Percentiles rank a stretch among this genome's conserved stretches.
Conservation (phyloP, 2,329 filamentous ascomycete genomes). For the Dactylellina sp. region DNA sequence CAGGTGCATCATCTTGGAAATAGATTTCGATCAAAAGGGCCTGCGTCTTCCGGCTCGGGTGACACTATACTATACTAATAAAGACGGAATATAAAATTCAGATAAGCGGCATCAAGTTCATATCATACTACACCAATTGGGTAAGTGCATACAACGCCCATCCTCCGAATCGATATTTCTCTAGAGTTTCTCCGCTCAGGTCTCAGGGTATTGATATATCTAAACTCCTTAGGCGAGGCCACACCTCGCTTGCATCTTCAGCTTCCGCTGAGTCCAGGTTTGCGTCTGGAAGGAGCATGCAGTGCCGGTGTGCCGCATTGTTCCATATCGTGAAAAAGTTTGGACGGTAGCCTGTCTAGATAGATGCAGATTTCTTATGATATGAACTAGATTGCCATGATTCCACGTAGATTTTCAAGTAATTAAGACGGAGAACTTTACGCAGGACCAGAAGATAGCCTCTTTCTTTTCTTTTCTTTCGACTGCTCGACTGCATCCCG, state of each 20-base stretch:
- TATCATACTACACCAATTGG: conserved; percentile 45
- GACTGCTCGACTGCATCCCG: too few species aligned
- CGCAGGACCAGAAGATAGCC: too few species aligned
- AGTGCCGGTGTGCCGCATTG: conserved; percentile 54
- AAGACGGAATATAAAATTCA: conserved; percentile 36
- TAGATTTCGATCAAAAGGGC: too few species aligned
- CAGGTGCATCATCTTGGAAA: conserved; percentile 7
- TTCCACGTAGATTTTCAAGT: conserved; percentile 39
- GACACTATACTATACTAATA: conserved; percentile 20
- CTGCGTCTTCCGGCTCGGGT: too few species aligned
- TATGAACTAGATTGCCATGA: conserved; percentile 30
- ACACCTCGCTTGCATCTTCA: conserved; percentile 30
- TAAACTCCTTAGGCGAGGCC: conserved; percentile 3
- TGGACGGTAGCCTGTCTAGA: conserved; percentile 13
- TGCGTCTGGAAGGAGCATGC: conserved; percentile 33
- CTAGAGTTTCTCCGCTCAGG: not conserved
- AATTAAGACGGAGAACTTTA: conserved; percentile 6
- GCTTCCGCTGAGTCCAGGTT: conserved; percentile 38
- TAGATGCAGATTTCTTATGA: not conserved
- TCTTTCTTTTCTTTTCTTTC: too few species aligned
- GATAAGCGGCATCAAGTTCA: conserved; percentile 47
- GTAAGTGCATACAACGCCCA: conserved; percentile 25
- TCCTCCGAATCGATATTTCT: conserved; percentile 44
- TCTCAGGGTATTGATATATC: not conserved
- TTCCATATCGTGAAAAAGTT: conserved; percentile 21